Evolutionary conservation across 805 yeast species (phyloP).

Genomic region (Starmerella vaccinii): DNA sequence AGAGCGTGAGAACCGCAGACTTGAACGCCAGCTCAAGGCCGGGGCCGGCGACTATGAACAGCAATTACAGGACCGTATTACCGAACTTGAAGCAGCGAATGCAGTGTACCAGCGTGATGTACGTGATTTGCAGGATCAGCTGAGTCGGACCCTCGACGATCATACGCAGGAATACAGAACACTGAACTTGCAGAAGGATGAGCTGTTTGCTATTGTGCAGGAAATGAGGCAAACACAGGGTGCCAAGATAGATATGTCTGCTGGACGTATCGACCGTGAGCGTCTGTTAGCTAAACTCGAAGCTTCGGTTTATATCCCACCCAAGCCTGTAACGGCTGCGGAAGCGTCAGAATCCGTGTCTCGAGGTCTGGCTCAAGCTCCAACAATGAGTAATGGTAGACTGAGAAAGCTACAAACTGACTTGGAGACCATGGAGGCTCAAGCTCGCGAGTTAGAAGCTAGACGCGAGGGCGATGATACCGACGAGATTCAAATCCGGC

Average conservation of each 20-base stretch:
- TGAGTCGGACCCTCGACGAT: slow-evolving; percentile 48
- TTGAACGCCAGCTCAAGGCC: slow-evolving; percentile 44
- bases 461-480: slow-evolving; percentile 65
- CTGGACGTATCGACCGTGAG: slow-evolving; percentile 30
- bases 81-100: slow-evolving; percentile 52
- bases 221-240: slow-evolving; percentile 32
- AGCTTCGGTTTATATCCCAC: slow-evolving; percentile 9
- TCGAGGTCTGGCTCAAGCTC: background rate
- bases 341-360: background rate
- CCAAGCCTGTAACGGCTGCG: background rate
- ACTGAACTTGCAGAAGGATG: slow-evolving; percentile 51
- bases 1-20: slow-evolving; percentile 40
- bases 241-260: slow-evolving; percentile 6
- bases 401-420: slow-evolving; percentile 25
- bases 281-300: slow-evolving; percentile 28
- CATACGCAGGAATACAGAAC: slow-evolving; percentile 31
- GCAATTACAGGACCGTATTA: slow-evolving; percentile 48
- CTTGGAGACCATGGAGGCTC: slow-evolving; percentile 42
- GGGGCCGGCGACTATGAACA: slow-evolving; percentile 71
- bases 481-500: slow-evolving; percentile 36
- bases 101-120: slow-evolving; percentile 51
- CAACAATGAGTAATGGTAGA: background rate
- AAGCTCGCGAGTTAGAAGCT: slow-evolving; percentile 42
- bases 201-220: slow-evolving; percentile 44
- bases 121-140: slow-evolving; percentile 48